A percentile compares a stretch with the other conserved stretches of the same genome.
Evolutionary conservation across 2,329 filamentous ascomycete species (phyloP).

Genomic region (Blastomyces silverae): DNA sequence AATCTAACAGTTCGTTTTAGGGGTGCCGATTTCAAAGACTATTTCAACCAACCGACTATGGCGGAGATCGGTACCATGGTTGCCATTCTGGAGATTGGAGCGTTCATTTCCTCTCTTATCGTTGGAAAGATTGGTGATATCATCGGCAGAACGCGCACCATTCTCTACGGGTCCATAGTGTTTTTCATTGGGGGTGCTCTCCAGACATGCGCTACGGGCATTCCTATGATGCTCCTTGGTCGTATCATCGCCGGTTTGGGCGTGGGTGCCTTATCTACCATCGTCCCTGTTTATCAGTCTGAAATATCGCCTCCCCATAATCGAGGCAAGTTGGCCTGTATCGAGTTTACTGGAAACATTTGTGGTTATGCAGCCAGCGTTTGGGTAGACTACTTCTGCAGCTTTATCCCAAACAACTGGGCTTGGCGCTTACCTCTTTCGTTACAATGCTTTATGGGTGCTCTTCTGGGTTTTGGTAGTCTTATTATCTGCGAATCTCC

Average conservation of each 20-base stretch:
- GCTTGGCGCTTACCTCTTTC: conserved; percentile 86
- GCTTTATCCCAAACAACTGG: conserved; percentile 73
- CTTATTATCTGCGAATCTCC: conserved; percentile 94
- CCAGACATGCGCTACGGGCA: conserved; percentile 72
- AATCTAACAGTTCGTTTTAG: conserved; percentile 42
- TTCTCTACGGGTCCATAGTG: conserved; percentile 85
- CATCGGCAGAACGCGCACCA: conserved; percentile 80
- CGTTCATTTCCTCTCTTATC: conserved; percentile 77
- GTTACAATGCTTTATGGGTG: conserved; percentile 93
- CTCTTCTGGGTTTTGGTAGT: conserved; percentile 74
- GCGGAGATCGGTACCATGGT: conserved; percentile 96
- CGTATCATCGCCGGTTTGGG: conserved; percentile 78
- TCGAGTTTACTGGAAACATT: conserved; percentile 97
- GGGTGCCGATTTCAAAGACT: conserved; percentile 79
- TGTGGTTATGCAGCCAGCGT: conserved; percentile 92
- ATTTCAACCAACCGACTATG: conserved; percentile 80
- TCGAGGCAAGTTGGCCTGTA: conserved; percentile 88
- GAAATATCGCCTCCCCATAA: conserved; percentile 97
- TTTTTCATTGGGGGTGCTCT: conserved; percentile 79
- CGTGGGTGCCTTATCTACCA: conserved; percentile 82
- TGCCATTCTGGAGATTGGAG: conserved; percentile 89
- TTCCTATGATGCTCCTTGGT: conserved; percentile 81
- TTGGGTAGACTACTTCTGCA: conserved; percentile 98
- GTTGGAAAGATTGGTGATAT: conserved; percentile 88
- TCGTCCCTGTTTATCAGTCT: conserved; percentile 88